Evolutionary conservation across 106 monocot genomes (phyloP).

Genomic region (Dendrobium nobile): DNA sequence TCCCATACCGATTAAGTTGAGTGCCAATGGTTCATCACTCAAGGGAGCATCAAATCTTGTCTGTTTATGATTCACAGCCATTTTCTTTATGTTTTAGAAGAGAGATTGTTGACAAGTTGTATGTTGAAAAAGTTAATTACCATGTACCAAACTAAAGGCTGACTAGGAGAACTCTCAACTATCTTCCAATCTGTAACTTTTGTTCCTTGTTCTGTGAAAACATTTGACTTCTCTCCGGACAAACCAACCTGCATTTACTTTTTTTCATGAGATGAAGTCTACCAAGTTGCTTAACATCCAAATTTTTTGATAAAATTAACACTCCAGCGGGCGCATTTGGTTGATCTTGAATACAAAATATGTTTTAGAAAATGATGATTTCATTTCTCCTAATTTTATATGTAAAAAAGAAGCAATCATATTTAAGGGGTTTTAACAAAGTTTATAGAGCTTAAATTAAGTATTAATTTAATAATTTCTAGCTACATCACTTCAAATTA

Average conservation of each 20-base stretch:
- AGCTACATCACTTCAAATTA: too few species aligned
- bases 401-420: too few species aligned
- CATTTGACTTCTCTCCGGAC: constrained; percentile 45
- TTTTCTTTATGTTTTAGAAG: background rate
- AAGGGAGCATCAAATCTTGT: constrained; percentile 52
- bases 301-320: too few species aligned
- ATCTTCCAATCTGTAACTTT: constrained; percentile 29
- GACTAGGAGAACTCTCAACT: constrained; percentile 7
- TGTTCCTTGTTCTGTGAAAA: constrained; percentile 55
- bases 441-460: too few species aligned
- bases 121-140: constrained; percentile 24
- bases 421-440: too few species aligned
- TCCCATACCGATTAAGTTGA: constrained; percentile 76
- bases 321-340: too few species aligned
- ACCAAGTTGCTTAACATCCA: background rate
- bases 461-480: too few species aligned
- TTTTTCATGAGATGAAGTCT: background rate
- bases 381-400: too few species aligned
- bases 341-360: too few species aligned
- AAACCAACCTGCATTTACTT: constrained; percentile 55
- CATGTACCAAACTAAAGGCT: constrained; percentile 80
- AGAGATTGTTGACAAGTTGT: background rate
- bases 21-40: constrained; percentile 42
- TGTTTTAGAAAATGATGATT: too few species aligned
- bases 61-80: constrained; percentile 9